Evolutionary conservation across 768 basidiomycete species (phyloP).

Genomic region (Kwoniella sp.): DNA sequence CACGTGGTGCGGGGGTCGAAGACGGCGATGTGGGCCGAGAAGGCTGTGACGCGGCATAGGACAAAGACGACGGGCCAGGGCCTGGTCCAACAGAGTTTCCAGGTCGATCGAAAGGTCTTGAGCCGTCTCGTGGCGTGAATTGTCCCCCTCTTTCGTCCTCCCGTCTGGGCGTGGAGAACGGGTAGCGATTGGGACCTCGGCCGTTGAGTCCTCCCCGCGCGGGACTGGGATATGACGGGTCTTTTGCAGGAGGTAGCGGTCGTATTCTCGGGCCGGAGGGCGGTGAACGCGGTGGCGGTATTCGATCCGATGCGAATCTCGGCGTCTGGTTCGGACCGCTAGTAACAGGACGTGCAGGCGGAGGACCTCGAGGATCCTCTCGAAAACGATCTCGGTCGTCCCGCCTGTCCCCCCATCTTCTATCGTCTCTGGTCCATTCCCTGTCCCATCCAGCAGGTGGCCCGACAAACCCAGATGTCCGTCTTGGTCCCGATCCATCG

Average conservation of each 20-base stretch:
- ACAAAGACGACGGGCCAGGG: neutral
- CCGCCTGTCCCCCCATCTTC: conserved; percentile 2
- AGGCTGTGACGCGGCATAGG: neutral
- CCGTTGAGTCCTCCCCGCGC: too few species aligned
- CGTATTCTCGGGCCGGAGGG: conserved; percentile 2
- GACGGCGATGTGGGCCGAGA: conserved; percentile 3
- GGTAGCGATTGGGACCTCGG: too few species aligned
- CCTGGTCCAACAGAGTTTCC: conserved; percentile 8
- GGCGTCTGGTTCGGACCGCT: neutral
- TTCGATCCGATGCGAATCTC: neutral
- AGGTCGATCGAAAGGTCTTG: conserved; percentile 1
- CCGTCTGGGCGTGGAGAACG: neutral
- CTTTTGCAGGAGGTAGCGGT: neutral
- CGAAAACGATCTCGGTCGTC: conserved; percentile 9
- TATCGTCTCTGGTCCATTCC: conserved; percentile 16
- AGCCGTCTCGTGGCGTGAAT: conserved; percentile 2
- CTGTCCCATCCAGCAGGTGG: conserved; percentile 5
- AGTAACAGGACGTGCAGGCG: neutral
- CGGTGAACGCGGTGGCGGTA: conserved; percentile 11
- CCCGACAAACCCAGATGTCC: conserved; percentile 1
- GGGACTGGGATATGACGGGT: too few species aligned
- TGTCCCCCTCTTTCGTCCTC: neutral
- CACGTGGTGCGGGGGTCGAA: conserved; percentile 4
- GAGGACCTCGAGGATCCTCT: conserved; percentile 1
- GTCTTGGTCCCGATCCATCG: neutral